Evolutionary conservation across 2,329 filamentous ascomycete species (phyloP).

Genomic region (Didymella exigua): DNA sequence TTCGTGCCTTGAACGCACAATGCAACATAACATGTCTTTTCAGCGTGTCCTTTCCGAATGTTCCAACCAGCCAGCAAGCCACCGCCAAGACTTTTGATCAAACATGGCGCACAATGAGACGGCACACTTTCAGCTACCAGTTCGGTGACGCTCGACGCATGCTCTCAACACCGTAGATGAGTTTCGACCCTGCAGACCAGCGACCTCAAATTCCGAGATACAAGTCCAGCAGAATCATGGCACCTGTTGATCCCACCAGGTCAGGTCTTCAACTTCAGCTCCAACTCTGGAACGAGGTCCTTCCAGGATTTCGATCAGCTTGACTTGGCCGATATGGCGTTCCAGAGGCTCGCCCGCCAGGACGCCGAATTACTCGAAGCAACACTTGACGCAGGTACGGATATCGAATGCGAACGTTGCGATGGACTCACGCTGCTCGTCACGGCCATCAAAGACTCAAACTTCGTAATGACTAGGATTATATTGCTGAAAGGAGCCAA

Average conservation of each 20-base stretch:
- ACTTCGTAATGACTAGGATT: neutral
- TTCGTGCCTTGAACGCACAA: neutral
- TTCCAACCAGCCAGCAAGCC: neutral
- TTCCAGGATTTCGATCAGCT: neutral
- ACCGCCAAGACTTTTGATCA: too few relatives aligned
- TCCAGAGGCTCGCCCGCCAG: neutral
- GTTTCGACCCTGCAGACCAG: neutral
- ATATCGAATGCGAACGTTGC: neutral
- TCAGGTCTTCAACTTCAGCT: neutral
- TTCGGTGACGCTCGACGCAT: neutral
- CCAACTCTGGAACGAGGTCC: neutral
- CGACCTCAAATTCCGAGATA: neutral
- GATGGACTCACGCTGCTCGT: slow-evolving; percentile 1
- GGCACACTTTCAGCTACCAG: neutral
- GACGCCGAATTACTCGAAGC: neutral
- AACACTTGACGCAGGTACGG: neutral
- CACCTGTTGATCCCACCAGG: neutral
- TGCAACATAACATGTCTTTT: neutral
- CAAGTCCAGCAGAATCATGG: neutral
- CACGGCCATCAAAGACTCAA: neutral
- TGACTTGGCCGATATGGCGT: neutral
- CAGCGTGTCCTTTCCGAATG: neutral
- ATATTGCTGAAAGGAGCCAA: neutral
- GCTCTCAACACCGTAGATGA: neutral
- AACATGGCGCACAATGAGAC: neutral